These are phyloP conservation scores for Barbarea vulgaris DNA, from an alignment of 345 rosid species.

Conservation along the genomic window DNA sequence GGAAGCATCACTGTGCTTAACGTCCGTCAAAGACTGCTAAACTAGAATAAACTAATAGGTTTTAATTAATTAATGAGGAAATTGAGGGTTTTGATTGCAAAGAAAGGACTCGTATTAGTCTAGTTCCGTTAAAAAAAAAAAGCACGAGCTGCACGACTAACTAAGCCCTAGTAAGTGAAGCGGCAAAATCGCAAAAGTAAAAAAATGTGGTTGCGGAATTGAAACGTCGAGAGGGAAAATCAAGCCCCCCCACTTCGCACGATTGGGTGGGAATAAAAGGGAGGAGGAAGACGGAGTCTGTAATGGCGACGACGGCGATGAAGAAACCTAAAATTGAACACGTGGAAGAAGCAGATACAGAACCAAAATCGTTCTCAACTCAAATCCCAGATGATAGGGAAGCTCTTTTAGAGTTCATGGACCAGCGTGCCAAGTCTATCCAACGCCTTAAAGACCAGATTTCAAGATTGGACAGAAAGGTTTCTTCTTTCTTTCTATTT, in stretches of 20 bases:
- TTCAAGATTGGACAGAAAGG: slow-evolving; percentile 31
- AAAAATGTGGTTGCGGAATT: slow-evolving; percentile 2
- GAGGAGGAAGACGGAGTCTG: slow-evolving; percentile 1
- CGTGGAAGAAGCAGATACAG: slow-evolving; percentile 27
- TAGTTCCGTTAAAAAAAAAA: neutral
- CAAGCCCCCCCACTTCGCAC: neutral
- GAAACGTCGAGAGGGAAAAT: slow-evolving; percentile 37
- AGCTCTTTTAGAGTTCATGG: slow-evolving; percentile 39
- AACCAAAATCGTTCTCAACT: neutral
- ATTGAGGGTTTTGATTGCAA: slow-evolving; percentile 4
- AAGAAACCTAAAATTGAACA: slow-evolving; percentile 34
- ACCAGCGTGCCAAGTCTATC: slow-evolving; percentile 35
- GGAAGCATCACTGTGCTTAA: neutral
- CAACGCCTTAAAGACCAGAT: slow-evolving; percentile 29
- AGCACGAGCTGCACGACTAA: neutral
- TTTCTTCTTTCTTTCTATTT: slow-evolving; percentile 2
- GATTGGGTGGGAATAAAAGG: slow-evolving; percentile 14
- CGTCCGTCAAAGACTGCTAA: neutral
- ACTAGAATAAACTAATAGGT: neutral
- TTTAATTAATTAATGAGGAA: neutral
- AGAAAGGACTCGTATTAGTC: neutral
- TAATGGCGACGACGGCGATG: slow-evolving; percentile 31
- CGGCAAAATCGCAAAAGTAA: slow-evolving; percentile 20
- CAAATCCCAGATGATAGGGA: slow-evolving; percentile 38
- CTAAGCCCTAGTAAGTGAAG: slow-evolving; percentile 32